A percentile compares a stretch with the other conserved stretches of the same genome.
Conservation (phyloP, 202 grass and related monocot species). For the Cymbopogon flexuosus region DNA sequence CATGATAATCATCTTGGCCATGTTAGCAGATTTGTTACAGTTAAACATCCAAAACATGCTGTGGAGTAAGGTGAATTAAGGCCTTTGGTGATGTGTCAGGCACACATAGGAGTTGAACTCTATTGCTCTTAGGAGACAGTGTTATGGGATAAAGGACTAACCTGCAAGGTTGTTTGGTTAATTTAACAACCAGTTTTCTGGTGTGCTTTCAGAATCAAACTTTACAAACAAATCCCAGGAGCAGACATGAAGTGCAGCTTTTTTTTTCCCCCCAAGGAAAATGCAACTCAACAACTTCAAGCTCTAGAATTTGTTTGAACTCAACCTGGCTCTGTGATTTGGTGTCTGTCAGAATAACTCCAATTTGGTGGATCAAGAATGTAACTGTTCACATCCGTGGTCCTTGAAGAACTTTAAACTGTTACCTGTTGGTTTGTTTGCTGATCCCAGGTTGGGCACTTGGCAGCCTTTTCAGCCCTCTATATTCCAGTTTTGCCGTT, state of each 20-base stretch:
- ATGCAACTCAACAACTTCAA: background rate
- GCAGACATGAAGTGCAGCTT: background rate
- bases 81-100: background rate
- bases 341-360: background rate
- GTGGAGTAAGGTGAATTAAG: background rate
- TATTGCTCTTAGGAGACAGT: background rate
- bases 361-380: conserved; percentile 14
- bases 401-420: background rate
- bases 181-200: background rate
- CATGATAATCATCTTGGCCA: background rate
- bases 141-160: background rate
- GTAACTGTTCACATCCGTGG: background rate
- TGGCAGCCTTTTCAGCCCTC: background rate
- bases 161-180: background rate
- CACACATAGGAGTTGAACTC: too few species aligned
- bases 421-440: background rate
- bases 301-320: background rate
- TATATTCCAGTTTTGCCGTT: background rate
- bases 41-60: conserved; percentile 22
- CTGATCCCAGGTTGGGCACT: background rate
- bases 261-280: background rate
- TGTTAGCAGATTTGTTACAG: background rate
- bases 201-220: background rate
- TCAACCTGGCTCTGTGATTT: background rate
- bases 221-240: background rate